Conservation (phyloP, 768 basidiomycete species). For the Podaxis sp. region DNA sequence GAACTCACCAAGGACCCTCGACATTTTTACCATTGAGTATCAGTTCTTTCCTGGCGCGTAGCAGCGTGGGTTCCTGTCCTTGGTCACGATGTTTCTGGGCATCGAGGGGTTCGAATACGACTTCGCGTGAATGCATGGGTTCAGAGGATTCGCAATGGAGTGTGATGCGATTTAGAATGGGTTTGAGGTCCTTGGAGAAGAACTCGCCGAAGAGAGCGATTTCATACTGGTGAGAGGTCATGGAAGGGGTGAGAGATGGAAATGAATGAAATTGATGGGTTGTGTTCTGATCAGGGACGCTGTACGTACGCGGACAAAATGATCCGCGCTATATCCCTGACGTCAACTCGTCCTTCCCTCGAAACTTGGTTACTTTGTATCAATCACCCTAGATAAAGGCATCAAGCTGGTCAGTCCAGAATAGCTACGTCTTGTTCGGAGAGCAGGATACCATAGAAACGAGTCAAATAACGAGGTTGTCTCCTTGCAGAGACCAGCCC, state of each 20-base stretch:
- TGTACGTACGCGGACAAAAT: not conserved
- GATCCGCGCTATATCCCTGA: not conserved
- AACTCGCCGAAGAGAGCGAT: constrained; percentile 83
- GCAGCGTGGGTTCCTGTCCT: constrained; percentile 62
- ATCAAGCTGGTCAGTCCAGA: not conserved
- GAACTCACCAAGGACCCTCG: constrained; percentile 53
- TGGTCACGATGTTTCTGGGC: constrained; percentile 58
- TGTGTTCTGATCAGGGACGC: not conserved
- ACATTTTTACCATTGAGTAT: constrained; percentile 44
- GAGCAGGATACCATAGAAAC: not conserved
- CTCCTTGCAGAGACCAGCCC: not conserved
- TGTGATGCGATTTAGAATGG: constrained; percentile 79
- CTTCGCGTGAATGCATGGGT: constrained; percentile 71
- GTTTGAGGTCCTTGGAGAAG: constrained; percentile 70
- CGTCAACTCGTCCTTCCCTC: not conserved
- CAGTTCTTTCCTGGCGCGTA: constrained; percentile 77
- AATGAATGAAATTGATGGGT: not conserved
- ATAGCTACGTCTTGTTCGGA: not conserved
- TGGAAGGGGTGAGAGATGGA: constrained; percentile 20
- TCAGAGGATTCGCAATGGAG: constrained; percentile 77
- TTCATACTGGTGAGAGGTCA: constrained; percentile 69
- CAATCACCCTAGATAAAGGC: not conserved
- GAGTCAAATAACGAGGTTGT: not conserved
- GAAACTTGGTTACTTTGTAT: not conserved
- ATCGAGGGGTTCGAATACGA: constrained; percentile 81